These are phyloP conservation scores for Colletotrichum australisinense DNA, from an alignment of 2,329 filamentous ascomycete genomes.

Conservation along the genomic window DNA sequence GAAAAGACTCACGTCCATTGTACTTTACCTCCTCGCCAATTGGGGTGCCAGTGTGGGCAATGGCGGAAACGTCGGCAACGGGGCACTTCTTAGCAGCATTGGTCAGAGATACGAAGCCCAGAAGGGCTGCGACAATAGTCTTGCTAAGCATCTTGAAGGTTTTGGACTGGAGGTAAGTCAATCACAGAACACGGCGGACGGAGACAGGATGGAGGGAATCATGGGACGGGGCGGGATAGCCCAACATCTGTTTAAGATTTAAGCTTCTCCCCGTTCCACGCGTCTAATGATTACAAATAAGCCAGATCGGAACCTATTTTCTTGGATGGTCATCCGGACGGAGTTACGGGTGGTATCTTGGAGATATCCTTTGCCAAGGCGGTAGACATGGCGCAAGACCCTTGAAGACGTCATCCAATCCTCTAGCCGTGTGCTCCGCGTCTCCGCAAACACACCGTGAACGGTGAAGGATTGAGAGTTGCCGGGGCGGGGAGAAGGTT, in stretches of 20 bases:
- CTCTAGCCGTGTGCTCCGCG: background rate
- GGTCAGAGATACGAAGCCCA: conserved; percentile 17
- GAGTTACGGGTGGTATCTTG: background rate
- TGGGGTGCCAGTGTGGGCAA: conserved; percentile 29
- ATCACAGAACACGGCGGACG: no score
- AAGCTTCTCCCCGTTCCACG: conserved; percentile 9
- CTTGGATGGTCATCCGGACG: background rate
- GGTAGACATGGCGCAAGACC: background rate
- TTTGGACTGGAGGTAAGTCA: background rate
- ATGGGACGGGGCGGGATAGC: background rate
- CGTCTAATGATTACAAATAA: conserved; percentile 27
- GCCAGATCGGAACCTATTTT: background rate
- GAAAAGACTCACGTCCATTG: conserved; percentile 21
- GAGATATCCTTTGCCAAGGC: background rate
- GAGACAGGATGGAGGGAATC: background rate
- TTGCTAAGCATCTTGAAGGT: conserved; percentile 28
- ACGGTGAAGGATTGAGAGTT: conserved; percentile 1
- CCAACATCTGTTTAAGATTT: conserved; percentile 4
- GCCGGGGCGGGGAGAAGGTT: conserved; percentile 7
- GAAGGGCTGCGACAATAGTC: background rate
- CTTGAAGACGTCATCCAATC: conserved; percentile 31
- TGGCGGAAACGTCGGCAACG: conserved; percentile 25
- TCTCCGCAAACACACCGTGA: conserved; percentile 2
- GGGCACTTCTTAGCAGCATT: conserved; percentile 13
- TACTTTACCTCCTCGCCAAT: conserved; percentile 21